Evolutionary conservation across 345 rosid genomes (phyloP), one percentile per base, ranked within the genome.

Genomic region (Ceriops tagal): DNA sequence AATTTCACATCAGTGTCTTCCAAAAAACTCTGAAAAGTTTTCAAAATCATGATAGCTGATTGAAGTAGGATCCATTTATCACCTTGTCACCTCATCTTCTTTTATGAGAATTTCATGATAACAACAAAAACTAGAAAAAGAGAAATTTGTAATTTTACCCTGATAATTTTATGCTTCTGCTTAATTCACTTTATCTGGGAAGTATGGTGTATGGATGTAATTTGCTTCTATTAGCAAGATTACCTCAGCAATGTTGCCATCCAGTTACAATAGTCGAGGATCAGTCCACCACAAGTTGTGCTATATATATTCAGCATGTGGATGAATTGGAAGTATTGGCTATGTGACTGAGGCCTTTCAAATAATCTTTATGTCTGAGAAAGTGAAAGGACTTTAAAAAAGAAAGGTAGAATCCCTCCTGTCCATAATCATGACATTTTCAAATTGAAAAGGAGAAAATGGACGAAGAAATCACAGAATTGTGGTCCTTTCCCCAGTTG

Each of bases 11-110:
- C 32, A 7, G 16, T 28, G 2, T 22, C 4, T 61, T 71, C 31
- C 28, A 4, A 39, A 31, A 31, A 6, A 6, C 30, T 27, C 21
- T 43, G 32, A 13, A 28, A 13, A 1, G 28, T 34, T 43, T 37
- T 46, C 27, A 31, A 28, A 11, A 13, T 8, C 8, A 4, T 58
- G 1, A 21, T 20, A 13, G 9, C 39, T 69, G 8, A 22, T 61
- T 69, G 52, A 60, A 32, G 66, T 39, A 62, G 58, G 67, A 39
- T 55, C 31, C 30, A 53, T 56, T 37, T 43, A 34, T 20, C 64
- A 68, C 37, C 0, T 22, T 53, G 34, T 57, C 53, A 47, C 9
- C 32, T 16, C 34, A 70, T 19, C 22, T 46, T 31, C 37, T 53
- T 58, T 61, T 13, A 19, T 27, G 47, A 58, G 3, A 28, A 47